Percentiles rank a stretch among this genome's conserved stretches.
Conservation (phyloP, 495 filamentous ascomycete genomes). For the Rusavskia elegans region DNA sequence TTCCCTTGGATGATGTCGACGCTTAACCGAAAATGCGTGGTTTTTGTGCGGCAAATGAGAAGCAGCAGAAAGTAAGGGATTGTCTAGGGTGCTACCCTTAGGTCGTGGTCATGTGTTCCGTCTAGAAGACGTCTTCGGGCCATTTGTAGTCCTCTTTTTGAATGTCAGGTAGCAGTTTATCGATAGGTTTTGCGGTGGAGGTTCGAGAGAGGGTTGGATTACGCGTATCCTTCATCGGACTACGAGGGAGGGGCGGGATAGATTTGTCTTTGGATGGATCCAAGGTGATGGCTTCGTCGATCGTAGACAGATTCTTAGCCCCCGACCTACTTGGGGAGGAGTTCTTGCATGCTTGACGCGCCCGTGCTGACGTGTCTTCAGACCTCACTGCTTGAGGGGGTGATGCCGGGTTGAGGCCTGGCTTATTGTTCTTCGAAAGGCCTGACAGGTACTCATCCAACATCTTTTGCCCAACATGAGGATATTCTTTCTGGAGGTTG, state of each 20-base stretch:
- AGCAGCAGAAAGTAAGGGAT: too few relatives aligned
- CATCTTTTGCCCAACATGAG: background rate
- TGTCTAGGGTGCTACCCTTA: too few relatives aligned
- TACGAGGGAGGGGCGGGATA: slow-evolving; percentile 29
- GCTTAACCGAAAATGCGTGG: too few relatives aligned
- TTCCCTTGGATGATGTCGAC: too few relatives aligned
- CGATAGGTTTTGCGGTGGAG: slow-evolving; percentile 14
- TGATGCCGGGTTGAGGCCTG: background rate
- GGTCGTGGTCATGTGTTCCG: too few relatives aligned
- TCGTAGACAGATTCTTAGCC: slow-evolving; percentile 10
- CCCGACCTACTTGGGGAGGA: background rate
- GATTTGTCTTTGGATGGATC: slow-evolving; percentile 14
- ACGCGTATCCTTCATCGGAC: slow-evolving; percentile 17
- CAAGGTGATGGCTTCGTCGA: slow-evolving; percentile 6
- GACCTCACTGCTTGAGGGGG: background rate
- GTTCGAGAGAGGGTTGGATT: background rate
- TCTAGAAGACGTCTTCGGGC: slow-evolving; percentile 32
- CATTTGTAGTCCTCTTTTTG: slow-evolving; percentile 23
- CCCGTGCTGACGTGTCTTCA: background rate
- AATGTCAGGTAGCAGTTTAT: slow-evolving; percentile 16
- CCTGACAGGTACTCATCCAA: slow-evolving; percentile 1
- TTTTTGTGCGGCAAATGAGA: too few relatives aligned
- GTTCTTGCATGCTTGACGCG: background rate
- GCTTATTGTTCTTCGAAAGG: background rate
- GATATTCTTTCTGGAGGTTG: slow-evolving; percentile 7